Base-by-base conservation (phyloP, 2,329 filamentous ascomycete genomes). In the Colletotrichum salicis region DNA sequence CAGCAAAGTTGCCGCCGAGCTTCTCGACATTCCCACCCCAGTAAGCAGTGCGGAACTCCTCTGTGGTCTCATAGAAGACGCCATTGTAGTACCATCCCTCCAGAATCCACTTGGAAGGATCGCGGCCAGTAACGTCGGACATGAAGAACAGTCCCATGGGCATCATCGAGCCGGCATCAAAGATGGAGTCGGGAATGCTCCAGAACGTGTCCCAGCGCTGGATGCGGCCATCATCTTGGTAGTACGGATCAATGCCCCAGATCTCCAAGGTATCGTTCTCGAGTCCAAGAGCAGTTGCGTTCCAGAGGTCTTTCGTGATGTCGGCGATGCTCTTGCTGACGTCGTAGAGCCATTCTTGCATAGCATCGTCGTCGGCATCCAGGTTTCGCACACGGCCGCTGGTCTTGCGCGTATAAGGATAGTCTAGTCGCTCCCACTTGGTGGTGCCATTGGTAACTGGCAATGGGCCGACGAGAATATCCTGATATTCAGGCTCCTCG, bases 81-180 rank as follows among this genome's bases (percentile, higher is more conserved):
- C 84, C 84, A 68, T 88, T 85, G 75, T 89, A 90, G 19, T 87
- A 84, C 86, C 87, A 90, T 2, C 85, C 86, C 22, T 83, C 80
- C 0, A 88, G 76, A 15, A 76, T 80, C 88, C 89, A 90, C 45
- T 85, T 79, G 15, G 81, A 80, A 10, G 85, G 83, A 71, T 89
- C 84, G 6, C 85, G 82, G 0, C 86, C 86, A 0, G 86, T 89
- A 1, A 88, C 77, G 72, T 90, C 85, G 2, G 80, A 78, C 75
- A 81, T 81, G 75, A 84, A 79, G 66, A 79, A 83, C 1, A 88
- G 75, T 1, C 84, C 84, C 2, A 85, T 82, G 1, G 86, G 86
- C 12, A 86, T 78, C 13, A 87, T 77, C 2, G 84, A 84, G 48
- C 77, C 76, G 11, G 82, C 80, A 58, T 86, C 84, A 4, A 85